Base-by-base conservation (phyloP, 768 basidiomycete genomes). In the Gloeostereum incarnatum region DNA sequence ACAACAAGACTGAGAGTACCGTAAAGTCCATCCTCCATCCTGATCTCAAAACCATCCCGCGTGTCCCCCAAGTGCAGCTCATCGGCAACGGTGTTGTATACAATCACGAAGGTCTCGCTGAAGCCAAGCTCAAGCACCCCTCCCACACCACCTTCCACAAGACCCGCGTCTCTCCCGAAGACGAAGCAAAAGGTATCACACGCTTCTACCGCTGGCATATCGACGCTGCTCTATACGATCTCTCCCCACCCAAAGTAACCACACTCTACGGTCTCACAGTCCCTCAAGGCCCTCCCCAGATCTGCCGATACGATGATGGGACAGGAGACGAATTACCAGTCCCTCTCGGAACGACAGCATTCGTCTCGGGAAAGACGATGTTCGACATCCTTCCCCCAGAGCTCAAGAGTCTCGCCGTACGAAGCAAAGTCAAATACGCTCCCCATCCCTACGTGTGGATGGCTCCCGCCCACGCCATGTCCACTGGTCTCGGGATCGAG, bases 371-470 rank as follows among this genome's bases (percentile, higher is more conserved):
- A 13, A 75, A 69, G 59, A 80, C 73, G 18, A 92, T 90, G 78
- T 94, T 93, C 48, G 78, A 86, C 27, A 71, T 88, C 23, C 60
- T 93, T 18, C 71, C 86, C 1, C 49, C 63, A 2, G 71, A 78
- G 40, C 61, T 79, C 45, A 89, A 92, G 71, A 85, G 80, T 45
- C 55, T 93, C 3, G 86, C 87, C 0, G 83, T 92, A 16, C 69
- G 90, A 16, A 58, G 78, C 6, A 75, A 66, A 47, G 87, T 89
- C 38, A 73, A 65, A 51, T 92, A 90, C 53, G 75, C 84, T 3
- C 87, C 89, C 8, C 87, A 90, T 42, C 86, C 89, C 1, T 91
- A 89, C 54, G 80, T 90, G 25, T 91, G 88, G 88, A 92, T 93
- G 86, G 71, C 82, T 0, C 73, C 78, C 13, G 77, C 86, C 1